Evolutionary conservation across 1,284 basidiomycete genomes (phyloP).

Genomic region (Ustilago bromivora): DNA sequence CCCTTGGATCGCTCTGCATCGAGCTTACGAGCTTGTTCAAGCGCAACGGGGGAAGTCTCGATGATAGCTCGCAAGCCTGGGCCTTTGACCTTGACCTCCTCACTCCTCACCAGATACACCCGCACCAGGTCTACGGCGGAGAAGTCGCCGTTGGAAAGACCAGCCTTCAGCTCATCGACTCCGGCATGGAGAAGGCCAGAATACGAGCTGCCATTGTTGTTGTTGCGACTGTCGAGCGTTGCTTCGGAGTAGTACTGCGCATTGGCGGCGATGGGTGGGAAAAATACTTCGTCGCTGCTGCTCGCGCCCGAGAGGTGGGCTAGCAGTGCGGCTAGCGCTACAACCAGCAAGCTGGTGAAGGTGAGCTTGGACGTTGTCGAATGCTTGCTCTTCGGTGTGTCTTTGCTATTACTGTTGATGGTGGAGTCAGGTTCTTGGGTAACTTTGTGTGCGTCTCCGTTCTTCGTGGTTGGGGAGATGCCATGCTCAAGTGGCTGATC

Average conservation of each 20-base stretch:
- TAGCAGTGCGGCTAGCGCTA: slow-evolving; percentile 17
- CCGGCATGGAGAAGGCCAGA: slow-evolving; percentile 42
- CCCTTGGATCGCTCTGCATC: slow-evolving; percentile 74
- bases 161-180: slow-evolving; percentile 28
- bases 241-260: background rate
- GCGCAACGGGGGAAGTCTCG: slow-evolving; percentile 77
- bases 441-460: background rate
- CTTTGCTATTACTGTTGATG: background rate
- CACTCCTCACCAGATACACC: slow-evolving; percentile 79
- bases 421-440: background rate
- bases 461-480: background rate
- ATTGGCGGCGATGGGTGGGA: background rate
- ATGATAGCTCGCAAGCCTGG: slow-evolving; percentile 76
- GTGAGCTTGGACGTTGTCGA: slow-evolving; percentile 15
- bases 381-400: background rate
- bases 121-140: slow-evolving; percentile 31
- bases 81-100: slow-evolving; percentile 75
- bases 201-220: slow-evolving; percentile 9
- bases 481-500: background rate
- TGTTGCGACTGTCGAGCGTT: background rate
- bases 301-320: slow-evolving; percentile 12
- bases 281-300: background rate
- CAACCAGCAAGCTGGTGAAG: slow-evolving; percentile 13
- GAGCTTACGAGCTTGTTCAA: slow-evolving; percentile 69
- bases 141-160: slow-evolving; percentile 17